Evolutionary conservation across 2,329 filamentous ascomycete genomes (phyloP).

Genomic region (Neofusicoccum kwambonambiense): DNA sequence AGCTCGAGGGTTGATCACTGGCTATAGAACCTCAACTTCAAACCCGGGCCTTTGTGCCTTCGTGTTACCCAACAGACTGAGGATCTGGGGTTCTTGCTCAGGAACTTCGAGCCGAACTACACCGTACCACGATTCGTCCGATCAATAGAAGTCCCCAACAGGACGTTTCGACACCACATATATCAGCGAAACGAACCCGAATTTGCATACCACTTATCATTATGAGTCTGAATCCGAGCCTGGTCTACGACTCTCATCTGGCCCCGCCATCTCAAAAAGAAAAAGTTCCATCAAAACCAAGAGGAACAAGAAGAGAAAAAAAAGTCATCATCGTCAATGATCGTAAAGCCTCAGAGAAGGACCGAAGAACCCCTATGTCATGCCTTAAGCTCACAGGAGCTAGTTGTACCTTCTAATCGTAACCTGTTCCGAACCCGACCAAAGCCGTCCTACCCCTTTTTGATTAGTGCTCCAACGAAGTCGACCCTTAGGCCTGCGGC

Average conservation of each 20-base stretch:
- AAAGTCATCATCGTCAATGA: not conserved
- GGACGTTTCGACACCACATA: not conserved
- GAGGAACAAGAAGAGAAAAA: not conserved
- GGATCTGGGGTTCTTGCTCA: too few species aligned
- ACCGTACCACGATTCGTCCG: too few species aligned
- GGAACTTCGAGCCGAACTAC: too few species aligned
- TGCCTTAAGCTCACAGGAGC: not conserved
- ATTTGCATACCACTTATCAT: not conserved
- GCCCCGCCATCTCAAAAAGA: not conserved
- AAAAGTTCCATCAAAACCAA: not conserved
- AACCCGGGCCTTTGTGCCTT: too few species aligned
- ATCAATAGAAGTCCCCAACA: too few species aligned
- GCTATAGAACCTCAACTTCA: too few species aligned
- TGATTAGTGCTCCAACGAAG: not conserved
- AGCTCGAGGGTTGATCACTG: too few species aligned
- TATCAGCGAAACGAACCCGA: not conserved
- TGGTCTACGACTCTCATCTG: constrained; percentile 2
- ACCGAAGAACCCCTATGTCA: not conserved
- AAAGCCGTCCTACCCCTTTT: not conserved
- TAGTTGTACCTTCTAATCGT: not conserved
- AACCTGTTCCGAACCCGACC: not conserved
- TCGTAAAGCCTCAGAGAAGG: not conserved
- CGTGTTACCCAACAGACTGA: too few species aligned
- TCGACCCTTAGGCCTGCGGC: constrained; percentile 30
- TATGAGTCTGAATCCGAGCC: not conserved